These are phyloP conservation scores for Begonia masoniana DNA, from an alignment of 306 rosid genomes.

Conservation along the genomic window DNA sequence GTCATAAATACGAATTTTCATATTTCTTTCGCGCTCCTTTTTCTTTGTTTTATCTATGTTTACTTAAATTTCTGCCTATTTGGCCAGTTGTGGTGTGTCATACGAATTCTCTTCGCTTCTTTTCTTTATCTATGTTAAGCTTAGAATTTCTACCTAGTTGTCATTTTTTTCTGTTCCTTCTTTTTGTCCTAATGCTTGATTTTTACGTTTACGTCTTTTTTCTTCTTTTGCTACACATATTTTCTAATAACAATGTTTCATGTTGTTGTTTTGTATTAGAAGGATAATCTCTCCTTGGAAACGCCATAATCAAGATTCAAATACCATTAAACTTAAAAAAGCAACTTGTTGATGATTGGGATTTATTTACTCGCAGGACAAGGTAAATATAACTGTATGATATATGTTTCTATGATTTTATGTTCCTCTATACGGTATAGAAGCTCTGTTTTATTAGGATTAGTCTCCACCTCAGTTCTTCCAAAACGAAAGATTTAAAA, in stretches of 20 bases:
- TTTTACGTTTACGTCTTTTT: not conserved
- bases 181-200: not conserved
- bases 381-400: slow-evolving; percentile 34
- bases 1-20: too few species aligned
- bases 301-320: slow-evolving; percentile 87
- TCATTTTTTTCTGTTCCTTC: too few species aligned
- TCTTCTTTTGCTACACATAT: not conserved
- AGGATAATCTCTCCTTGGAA: slow-evolving; percentile 51
- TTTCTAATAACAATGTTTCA: not conserved
- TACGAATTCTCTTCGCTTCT: too few species aligned
- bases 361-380: slow-evolving; percentile 75
- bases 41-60: too few species aligned
- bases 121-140: too few species aligned
- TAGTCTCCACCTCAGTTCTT: too few species aligned
- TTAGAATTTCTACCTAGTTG: too few species aligned
- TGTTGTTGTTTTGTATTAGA: slow-evolving; percentile 33
- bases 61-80: too few species aligned
- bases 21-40: too few species aligned
- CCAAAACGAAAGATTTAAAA: too few species aligned
- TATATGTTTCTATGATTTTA: slow-evolving; percentile 7
- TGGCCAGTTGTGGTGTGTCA: too few species aligned
- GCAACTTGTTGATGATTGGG: slow-evolving; percentile 96
- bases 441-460: too few species aligned
- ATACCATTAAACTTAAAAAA: slow-evolving; percentile 79
- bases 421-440: not conserved